A percentile compares a stretch with the other conserved stretches of the same genome.
phyloP scores from a whole-genome alignment of 2,329 filamentous ascomycete genomes.

The Hortaea sp. region DNA sequence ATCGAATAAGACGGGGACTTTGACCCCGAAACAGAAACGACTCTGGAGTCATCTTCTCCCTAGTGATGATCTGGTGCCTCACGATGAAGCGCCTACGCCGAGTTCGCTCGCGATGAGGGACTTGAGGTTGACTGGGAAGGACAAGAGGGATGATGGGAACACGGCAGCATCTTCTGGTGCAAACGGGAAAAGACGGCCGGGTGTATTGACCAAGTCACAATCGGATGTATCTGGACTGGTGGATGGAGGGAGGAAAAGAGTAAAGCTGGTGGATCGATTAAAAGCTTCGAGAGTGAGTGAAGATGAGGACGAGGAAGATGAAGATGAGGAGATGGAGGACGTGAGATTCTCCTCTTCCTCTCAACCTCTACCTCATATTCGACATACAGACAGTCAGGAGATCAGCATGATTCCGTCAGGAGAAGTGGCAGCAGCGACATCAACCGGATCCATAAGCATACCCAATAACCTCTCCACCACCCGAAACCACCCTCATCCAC shows the following conservation, averaged over 20 bases:
- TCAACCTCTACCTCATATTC: no score
- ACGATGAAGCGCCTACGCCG: slow-evolving; percentile 10
- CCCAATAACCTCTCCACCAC: no score
- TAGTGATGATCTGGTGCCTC: slow-evolving; percentile 4
- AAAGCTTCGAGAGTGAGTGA: slow-evolving; percentile 19
- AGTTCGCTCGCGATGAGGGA: slow-evolving; percentile 15
- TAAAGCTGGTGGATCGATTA: slow-evolving; percentile 23
- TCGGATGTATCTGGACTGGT: no score
- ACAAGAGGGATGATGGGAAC: background rate
- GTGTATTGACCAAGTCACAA: no score
- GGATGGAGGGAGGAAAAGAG: slow-evolving; percentile 5
- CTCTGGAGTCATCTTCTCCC: slow-evolving; percentile 22
- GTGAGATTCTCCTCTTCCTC: background rate
- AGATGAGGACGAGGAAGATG: slow-evolving; percentile 14
- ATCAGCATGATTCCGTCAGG: no score
- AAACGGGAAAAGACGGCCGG: no score
- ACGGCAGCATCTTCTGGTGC: no score
- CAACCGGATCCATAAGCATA: no score
- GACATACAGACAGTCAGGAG: no score
- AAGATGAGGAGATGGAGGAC: slow-evolving; percentile 6
- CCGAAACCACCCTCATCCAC: background rate
- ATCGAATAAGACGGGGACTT: background rate
- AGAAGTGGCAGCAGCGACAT: no score
- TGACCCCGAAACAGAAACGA: slow-evolving; percentile 23
- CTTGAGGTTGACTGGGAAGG: slow-evolving; percentile 11